Evolutionary conservation across 768 basidiomycete species (phyloP), one percentile per base, ranked within the genome.

Genomic region (Auriscalpium vulgare): DNA sequence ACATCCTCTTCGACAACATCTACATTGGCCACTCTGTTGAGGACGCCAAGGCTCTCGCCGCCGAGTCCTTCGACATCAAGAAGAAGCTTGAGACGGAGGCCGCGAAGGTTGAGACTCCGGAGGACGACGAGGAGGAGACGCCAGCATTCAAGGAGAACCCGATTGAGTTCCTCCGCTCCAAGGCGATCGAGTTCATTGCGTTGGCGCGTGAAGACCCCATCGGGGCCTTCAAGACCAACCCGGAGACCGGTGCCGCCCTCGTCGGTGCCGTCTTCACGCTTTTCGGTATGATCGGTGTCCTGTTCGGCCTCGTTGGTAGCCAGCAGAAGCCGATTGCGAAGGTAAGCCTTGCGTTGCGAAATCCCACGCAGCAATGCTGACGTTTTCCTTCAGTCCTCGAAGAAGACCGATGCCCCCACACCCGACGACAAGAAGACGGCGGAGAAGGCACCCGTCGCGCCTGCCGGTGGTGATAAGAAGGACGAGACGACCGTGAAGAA

Each of bases 31-130:
- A 94, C 78, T 95, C 93, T 17, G 68, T 83, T 56, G 82, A 83
- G 40, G 92, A 95, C 58, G 97, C 97, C 59, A 84, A 88, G 70
- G 72, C 75, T 10, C 72, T 99, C 62, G 91, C 93, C 55, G 73
- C 76, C 14, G 91, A 95, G 74, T 91, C 93, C n/a, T 99, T 89
- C 73, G 82, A 84, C 62, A 69, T 95, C 72, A 98, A 97, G 84
- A 87, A 89, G 69, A 72, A 82, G 9, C 75, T 93, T 48, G 95
- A 97, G 72, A 76, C 79, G 63, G 82, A 78, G 5, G 70, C 71
- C 43, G 78, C 77, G 47, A 84, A 87, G 71, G 75, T 78, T 23
- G 65, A 70, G 45, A 66, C 67, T 47, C 69, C 72, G n/a, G 76
- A 77, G 1, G 76, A 71, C 4, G 74, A 77, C 50, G 75, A 75